These are phyloP conservation scores for Ophiostoma tasmaniense DNA, from an alignment of 2,329 filamentous ascomycete genomes.

Conservation along the genomic window DNA sequence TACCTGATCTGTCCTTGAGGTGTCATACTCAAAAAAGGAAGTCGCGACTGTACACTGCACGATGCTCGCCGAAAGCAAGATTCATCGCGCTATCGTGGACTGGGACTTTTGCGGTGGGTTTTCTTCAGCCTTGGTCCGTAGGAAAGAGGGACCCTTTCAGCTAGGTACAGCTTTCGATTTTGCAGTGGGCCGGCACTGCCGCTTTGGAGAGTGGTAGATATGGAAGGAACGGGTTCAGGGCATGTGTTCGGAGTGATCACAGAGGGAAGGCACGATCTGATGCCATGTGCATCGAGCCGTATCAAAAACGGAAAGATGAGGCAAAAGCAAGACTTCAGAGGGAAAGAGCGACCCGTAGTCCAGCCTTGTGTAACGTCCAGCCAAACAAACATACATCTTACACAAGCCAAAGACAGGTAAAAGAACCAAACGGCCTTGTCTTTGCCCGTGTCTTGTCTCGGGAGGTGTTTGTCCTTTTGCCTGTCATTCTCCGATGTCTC, in stretches of 20 bases:
- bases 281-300: too few species aligned
- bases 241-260: neutral
- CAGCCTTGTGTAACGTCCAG: neutral
- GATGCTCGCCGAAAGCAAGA: neutral
- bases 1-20: neutral
- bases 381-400: neutral
- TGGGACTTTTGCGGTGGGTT: neutral
- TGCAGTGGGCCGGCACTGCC: neutral
- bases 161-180: constrained; percentile 8
- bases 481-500: neutral
- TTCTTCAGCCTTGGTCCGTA: neutral
- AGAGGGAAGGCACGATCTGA: neutral
- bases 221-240: neutral
- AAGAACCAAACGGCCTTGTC: neutral
- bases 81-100: neutral
- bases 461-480: neutral
- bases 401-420: neutral
- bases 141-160: constrained; percentile 11
- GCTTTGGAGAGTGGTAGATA: neutral
- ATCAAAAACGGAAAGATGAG: too few species aligned
- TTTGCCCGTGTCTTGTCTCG: neutral
- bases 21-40: neutral
- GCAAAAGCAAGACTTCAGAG: neutral
- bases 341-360: neutral
- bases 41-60: neutral